Evolutionary conservation across 441 rosid species (phyloP).

Genomic region (Macaranga tanarius): DNA sequence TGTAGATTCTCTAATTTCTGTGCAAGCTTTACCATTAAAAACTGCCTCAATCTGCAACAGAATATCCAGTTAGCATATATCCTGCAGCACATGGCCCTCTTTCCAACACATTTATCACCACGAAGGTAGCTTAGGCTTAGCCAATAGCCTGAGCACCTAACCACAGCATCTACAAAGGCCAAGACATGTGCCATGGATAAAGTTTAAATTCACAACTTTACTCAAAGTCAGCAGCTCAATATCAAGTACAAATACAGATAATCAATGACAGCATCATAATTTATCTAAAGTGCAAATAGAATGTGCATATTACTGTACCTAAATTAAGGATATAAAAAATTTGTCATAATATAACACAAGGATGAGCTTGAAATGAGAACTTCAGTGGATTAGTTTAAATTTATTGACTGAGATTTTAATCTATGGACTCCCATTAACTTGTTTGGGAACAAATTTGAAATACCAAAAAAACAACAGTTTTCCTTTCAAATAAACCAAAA

Average conservation of each 20-base stretch:
- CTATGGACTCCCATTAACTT: no score
- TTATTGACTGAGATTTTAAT: neutral
- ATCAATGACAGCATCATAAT: neutral
- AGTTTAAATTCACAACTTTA: conserved; percentile 1
- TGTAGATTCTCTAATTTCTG: conserved; percentile 81
- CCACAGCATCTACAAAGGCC: neutral
- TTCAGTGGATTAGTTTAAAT: neutral
- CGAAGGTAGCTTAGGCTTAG: neutral
- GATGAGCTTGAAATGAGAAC: neutral
- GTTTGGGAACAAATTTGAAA: neutral
- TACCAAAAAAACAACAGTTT: neutral
- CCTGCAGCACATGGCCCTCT: neutral
- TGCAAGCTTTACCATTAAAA: conserved; percentile 87
- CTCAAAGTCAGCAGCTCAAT: neutral
- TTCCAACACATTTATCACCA: conserved; percentile 11
- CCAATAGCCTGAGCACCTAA: neutral
- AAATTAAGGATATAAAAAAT: neutral
- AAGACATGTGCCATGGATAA: neutral
- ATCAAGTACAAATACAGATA: neutral
- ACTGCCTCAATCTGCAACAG: conserved; percentile 64
- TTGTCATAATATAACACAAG: neutral
- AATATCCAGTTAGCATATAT: neutral
- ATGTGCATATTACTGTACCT: neutral
- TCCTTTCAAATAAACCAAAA: neutral
- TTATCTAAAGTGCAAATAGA: neutral